Evolutionary conservation across 2,329 filamentous ascomycete genomes (phyloP).

Genomic region (Didymella lethalis): DNA sequence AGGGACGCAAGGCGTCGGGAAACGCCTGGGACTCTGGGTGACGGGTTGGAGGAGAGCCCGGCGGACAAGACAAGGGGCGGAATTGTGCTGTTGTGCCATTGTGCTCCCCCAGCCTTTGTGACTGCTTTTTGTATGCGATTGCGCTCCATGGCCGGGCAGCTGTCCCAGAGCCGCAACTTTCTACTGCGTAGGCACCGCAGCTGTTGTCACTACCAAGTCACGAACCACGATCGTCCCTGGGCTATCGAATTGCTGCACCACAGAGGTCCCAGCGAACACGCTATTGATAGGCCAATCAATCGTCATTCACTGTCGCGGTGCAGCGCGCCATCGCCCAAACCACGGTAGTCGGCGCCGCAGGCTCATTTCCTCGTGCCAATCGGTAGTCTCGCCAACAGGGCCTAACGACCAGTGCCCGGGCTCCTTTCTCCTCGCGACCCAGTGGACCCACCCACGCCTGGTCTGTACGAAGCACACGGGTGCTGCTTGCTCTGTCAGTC

Average conservation of each 20-base stretch:
- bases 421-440: conserved; percentile 19
- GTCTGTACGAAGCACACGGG: conserved; percentile 19
- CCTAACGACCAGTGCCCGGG: conserved; percentile 21
- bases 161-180: conserved; percentile 5
- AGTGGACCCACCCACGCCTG: conserved; percentile 13
- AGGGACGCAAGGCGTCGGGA: conserved; percentile 30
- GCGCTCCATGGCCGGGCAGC: not conserved
- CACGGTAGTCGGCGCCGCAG: conserved; percentile 7
- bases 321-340: conserved; percentile 12
- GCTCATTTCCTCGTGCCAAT: conserved; percentile 21
- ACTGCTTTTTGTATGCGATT: conserved; percentile 1
- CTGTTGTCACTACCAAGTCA: conserved; percentile 3
- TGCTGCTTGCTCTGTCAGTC: conserved; percentile 22
- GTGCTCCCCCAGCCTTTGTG: conserved; percentile 12
- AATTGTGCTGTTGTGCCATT: conserved; percentile 3
- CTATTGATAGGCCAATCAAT: conserved; percentile 13
- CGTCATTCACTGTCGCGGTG: conserved; percentile 10
- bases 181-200: not conserved
- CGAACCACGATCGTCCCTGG: conserved; percentile 12
- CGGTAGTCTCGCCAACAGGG: conserved; percentile 19
- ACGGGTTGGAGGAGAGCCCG: not conserved
- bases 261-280: not conserved
- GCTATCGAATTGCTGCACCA: conserved; percentile 18
- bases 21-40: conserved; percentile 15
- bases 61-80: conserved; percentile 16